phyloP scores from a whole-genome alignment of 257 asterid species.

The Capsicum chinense region DNA sequence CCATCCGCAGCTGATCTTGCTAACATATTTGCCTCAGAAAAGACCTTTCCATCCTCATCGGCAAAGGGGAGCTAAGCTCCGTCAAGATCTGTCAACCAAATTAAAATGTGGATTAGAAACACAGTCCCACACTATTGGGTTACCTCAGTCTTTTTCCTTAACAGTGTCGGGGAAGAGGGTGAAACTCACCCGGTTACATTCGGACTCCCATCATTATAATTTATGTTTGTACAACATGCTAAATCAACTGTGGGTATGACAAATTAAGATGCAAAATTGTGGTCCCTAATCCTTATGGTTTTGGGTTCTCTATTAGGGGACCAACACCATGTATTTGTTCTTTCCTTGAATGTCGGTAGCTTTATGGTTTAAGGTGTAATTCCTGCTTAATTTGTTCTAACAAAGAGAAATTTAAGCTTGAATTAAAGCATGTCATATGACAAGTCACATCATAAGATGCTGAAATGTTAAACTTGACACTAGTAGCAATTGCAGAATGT shows the following conservation, averaged over 20 bases:
- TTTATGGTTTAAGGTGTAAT: not conserved
- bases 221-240: not conserved
- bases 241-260: not conserved
- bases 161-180: not conserved
- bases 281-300: not conserved
- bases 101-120: not conserved
- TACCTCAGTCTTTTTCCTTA: not conserved
- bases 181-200: not conserved
- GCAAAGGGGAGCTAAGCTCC: conserved; percentile 30
- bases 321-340: not conserved
- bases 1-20: conserved; percentile 14
- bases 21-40: conserved; percentile 22
- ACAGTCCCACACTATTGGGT: not conserved
- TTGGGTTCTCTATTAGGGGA: not conserved
- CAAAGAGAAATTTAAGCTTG: not conserved
- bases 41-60: conserved; percentile 28
- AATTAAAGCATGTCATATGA: conserved; percentile 2
- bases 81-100: conserved; percentile 17
- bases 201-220: not conserved
- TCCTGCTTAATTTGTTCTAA: not conserved
- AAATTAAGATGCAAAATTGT: not conserved
- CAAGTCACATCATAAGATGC: not conserved
- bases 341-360: not conserved
- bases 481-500: conserved; percentile 1
- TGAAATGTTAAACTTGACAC: not conserved